Base-by-base conservation (phyloP, 345 rosid genomes). In the Microthlaspi erraticum region DNA sequence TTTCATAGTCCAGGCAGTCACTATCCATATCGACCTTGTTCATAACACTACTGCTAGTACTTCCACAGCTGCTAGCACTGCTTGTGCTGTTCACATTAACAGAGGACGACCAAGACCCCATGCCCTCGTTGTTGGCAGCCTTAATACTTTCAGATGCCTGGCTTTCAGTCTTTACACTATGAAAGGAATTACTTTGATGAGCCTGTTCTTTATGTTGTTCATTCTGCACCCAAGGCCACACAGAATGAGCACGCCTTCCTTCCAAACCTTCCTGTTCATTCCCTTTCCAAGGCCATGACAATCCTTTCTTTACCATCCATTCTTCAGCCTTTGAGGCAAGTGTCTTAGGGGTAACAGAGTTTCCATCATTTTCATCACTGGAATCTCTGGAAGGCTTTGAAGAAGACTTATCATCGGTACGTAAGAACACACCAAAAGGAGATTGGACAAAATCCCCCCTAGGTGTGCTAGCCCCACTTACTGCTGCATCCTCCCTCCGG, bases 201-300 rank as follows among this genome's bases (percentile, higher is more conserved):
- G 57, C 43, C 12, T 71, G 46, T 75, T 90, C 90, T 58, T 61
- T 81, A 31, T 89, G 88, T 63, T 82, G 88, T 61, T 86, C 96
- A 69, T 65, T 82, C n/a, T 82, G 89, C 70, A 80, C 56, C 82
- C 88, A 80, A 29, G 91, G 83, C 86, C 86, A 83, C 66, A 66
- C 80, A 17, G 86, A 81, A 64, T 73, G 81, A 45, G 70, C 74
- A 75, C 79, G 84, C 66, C 77, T 76, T 52, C 90, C 96, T 42
- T 78, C 71, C 64, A 79, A 86, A 54, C 54, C 75, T 67, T 86
- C 97, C 59, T 45, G 80, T 76, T 86, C 98, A 68, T 82, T 86
- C 66, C 89, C 92, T 78, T 81, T 93, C 98, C 97, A 93, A 11
- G 97, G 98, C 98, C 97, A 93, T 38, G 96, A 75, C 64, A 93